Evolutionary conservation across 495 filamentous ascomycete genomes (phyloP).

Genomic region (Xylaria curta): DNA sequence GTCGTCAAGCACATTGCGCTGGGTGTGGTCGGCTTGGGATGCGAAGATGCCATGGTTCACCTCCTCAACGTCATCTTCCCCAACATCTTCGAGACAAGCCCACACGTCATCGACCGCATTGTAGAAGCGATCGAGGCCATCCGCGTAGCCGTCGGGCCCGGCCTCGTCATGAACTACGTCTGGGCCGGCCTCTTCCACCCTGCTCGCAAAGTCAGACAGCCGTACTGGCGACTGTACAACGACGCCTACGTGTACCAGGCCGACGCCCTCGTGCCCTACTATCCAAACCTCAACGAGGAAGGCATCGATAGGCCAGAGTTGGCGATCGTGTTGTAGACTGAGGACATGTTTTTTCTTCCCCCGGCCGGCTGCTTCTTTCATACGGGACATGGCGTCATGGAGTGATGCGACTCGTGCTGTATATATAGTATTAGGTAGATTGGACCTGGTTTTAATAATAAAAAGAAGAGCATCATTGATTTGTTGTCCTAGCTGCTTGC

Average conservation of each 20-base stretch:
- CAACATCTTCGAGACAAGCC: constrained; percentile 97
- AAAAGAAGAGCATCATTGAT: not conserved
- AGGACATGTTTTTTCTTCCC: not conserved
- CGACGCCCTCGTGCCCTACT: constrained; percentile 95
- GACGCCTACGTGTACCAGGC: constrained; percentile 94
- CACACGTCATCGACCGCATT: constrained; percentile 97
- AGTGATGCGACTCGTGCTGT: constrained; percentile 16
- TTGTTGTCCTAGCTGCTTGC: not conserved
- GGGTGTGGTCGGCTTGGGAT: constrained; percentile 95
- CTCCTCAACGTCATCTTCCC: constrained; percentile 94
- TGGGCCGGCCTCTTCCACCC: constrained; percentile 98
- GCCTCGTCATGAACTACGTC: constrained; percentile 93
- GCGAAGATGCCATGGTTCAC: constrained; percentile 98
- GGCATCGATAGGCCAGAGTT: constrained; percentile 77
- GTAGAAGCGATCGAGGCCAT: constrained; percentile 98
- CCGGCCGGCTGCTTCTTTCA: not conserved
- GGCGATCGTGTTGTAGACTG: constrained; percentile 74
- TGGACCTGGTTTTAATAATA: constrained; percentile 11
- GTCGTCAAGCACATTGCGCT: constrained; percentile 98
- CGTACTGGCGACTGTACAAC: constrained; percentile 96
- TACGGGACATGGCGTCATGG: constrained; percentile 22
- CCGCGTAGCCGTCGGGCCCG: constrained; percentile 89
- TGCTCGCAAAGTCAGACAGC: constrained; percentile 87
- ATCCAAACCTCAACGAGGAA: constrained; percentile 81
- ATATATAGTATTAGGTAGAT: constrained; percentile 26